A percentile compares a stretch with the other conserved stretches of the same genome.
These are phyloP conservation scores for Neurospora sp. DNA, from an alignment of 495 filamentous ascomycete genomes.

Conservation along the genomic window DNA sequence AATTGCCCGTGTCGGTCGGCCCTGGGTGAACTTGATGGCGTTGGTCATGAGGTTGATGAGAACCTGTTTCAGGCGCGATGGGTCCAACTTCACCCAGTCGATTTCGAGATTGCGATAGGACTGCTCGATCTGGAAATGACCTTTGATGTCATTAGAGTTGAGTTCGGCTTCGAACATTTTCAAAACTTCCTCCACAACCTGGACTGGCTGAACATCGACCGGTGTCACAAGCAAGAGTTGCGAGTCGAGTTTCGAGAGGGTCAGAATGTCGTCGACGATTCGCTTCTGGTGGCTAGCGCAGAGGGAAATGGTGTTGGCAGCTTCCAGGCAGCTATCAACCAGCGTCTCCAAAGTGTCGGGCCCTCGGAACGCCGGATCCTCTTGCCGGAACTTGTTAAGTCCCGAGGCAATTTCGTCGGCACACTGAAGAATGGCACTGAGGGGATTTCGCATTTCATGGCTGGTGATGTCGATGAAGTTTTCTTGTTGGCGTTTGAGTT, in stretches of 20 bases:
- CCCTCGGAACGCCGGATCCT: slow-evolving; percentile 3
- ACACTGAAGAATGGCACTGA: slow-evolving; percentile 73
- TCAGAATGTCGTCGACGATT: slow-evolving; percentile 71
- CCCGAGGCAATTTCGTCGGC: slow-evolving; percentile 61
- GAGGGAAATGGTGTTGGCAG: slow-evolving; percentile 71
- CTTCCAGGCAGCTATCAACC: slow-evolving; percentile 54
- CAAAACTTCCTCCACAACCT: slow-evolving; percentile 55
- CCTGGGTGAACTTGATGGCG: slow-evolving; percentile 70
- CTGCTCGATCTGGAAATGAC: slow-evolving; percentile 56
- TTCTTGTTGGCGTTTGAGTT: slow-evolving; percentile 59
- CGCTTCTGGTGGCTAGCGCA: slow-evolving; percentile 76
- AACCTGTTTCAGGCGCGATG: slow-evolving; percentile 67
- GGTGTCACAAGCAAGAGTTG: slow-evolving; percentile 67
- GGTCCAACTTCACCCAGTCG: slow-evolving; percentile 72
- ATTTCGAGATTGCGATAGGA: slow-evolving; percentile 52
- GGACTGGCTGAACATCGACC: slow-evolving; percentile 58
- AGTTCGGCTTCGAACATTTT: slow-evolving; percentile 82
- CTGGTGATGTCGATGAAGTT: slow-evolving; percentile 87
- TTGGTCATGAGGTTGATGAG: slow-evolving; percentile 71
- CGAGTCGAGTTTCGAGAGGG: slow-evolving; percentile 78
- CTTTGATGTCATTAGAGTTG: slow-evolving; percentile 56
- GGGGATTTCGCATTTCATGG: slow-evolving; percentile 79
- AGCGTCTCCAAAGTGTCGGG: slow-evolving; percentile 12
- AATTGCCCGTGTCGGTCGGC: slow-evolving; percentile 49
- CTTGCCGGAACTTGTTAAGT: slow-evolving; percentile 32